phyloP scores from a whole-genome alignment of 129 eudicot genomes.

The Scalesia atractyloides region DNA sequence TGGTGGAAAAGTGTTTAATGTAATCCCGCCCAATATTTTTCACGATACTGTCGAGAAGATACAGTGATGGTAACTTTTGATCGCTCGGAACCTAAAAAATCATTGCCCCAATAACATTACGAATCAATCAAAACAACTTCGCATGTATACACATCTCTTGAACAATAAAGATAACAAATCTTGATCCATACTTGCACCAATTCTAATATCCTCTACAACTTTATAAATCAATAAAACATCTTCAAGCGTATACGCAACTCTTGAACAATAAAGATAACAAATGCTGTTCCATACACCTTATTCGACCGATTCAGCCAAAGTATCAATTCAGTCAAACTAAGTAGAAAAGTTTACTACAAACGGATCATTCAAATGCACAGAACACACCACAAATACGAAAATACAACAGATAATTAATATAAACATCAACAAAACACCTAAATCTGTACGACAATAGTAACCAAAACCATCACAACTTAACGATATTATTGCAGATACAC shows the following conservation, averaged over 20 bases:
- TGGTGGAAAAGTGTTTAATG: constrained; percentile 78
- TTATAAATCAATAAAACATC: constrained; percentile 3
- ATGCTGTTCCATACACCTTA: not conserved
- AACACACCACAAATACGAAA: not conserved
- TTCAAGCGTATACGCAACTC: constrained; percentile 6
- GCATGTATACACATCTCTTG: constrained; percentile 13
- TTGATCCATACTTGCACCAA: not conserved
- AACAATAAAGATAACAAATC: not conserved
- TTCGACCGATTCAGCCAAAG: not conserved
- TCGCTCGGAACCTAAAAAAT: constrained; percentile 85
- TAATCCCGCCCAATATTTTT: constrained; percentile 95
- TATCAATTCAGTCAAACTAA: constrained; percentile 7
- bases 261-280: constrained; percentile 12
- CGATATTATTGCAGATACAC: not conserved
- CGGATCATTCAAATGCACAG: not conserved
- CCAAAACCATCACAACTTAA: too few species aligned
- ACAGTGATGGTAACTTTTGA: constrained; percentile 92
- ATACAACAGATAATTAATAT: not conserved
- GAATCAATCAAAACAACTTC: not conserved
- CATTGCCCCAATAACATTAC: constrained; percentile 32
- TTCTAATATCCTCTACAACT: not conserved
- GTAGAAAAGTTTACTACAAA: not conserved
- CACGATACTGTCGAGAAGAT: constrained; percentile 96
- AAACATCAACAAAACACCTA: not conserved
- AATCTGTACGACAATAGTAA: too few species aligned